phyloP scores from a whole-genome alignment of 768 basidiomycete species.

The Pleurotus salmoneostramineus region DNA sequence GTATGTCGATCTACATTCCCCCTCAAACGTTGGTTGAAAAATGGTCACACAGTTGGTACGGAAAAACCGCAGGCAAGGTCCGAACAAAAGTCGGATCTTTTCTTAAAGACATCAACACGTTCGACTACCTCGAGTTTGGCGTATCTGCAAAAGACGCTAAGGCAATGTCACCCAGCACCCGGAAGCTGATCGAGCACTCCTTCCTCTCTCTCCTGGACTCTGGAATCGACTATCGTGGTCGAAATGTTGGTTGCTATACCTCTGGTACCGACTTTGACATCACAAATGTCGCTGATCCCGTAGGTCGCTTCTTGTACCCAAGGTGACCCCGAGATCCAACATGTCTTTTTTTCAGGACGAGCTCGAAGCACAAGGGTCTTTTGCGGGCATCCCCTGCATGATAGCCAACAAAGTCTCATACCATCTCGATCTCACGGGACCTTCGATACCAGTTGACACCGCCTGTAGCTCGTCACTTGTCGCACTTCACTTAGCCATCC shows the following conservation, averaged over 20 bases:
- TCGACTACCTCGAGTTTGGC: conserved; percentile 38
- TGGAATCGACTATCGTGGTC: conserved; percentile 40
- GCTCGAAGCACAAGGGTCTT: conserved; percentile 25
- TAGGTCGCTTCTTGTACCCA: conserved; percentile 9
- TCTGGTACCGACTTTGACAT: conserved; percentile 19
- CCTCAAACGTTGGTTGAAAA: not conserved
- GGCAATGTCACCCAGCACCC: conserved; percentile 27
- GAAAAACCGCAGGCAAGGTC: conserved; percentile 21
- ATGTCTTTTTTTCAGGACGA: conserved; percentile 23
- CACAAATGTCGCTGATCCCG: conserved; percentile 22
- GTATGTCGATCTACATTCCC: conserved; percentile 15
- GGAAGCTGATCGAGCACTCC: conserved; percentile 32
- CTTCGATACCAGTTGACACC: conserved; percentile 1
- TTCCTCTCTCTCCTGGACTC: conserved; percentile 43
- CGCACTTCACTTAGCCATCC: conserved; percentile 30
- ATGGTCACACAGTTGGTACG: conserved; percentile 19
- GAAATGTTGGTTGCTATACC: conserved; percentile 37
- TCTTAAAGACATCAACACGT: conserved; percentile 29
- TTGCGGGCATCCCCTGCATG: conserved; percentile 28
- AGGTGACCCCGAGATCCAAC: not conserved
- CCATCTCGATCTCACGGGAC: conserved; percentile 5
- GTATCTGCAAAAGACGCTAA: conserved; percentile 30
- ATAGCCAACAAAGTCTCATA: conserved; percentile 29
- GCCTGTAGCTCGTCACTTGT: conserved; percentile 2
- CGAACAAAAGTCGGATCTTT: conserved; percentile 28